Percentiles rank a stretch among this genome's conserved stretches.
These are phyloP conservation scores for Pyrus betulifolia DNA, from an alignment of 306 rosid species.

Conservation along the genomic window DNA sequence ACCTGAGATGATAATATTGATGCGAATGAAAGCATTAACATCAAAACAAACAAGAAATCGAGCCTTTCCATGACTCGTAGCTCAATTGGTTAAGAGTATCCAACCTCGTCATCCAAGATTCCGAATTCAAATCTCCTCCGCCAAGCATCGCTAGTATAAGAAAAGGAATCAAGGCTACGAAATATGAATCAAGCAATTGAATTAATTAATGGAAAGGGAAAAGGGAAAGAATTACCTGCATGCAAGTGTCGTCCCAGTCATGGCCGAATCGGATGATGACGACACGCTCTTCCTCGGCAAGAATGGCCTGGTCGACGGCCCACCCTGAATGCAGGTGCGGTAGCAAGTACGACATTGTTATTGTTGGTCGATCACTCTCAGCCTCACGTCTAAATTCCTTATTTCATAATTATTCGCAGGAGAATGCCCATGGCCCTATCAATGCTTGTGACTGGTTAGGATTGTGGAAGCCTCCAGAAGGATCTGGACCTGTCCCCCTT, in stretches of 20 bases:
- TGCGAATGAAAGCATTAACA: too few species aligned
- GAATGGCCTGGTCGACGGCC: slow-evolving; percentile 89
- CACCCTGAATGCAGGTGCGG: slow-evolving; percentile 88
- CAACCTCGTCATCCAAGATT: too few species aligned
- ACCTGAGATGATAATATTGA: background rate
- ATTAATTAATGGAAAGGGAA: background rate
- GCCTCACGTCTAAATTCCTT: background rate
- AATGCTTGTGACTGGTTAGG: background rate
- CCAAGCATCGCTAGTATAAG: too few species aligned
- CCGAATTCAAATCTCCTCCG: too few species aligned
- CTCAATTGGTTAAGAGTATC: too few species aligned
- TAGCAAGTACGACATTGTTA: slow-evolving; percentile 65
- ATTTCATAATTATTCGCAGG: background rate
- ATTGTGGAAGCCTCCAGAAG: slow-evolving; percentile 2
- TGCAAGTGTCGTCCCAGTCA: slow-evolving; percentile 76
- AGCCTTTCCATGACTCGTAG: too few species aligned
- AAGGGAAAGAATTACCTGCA: slow-evolving; percentile 44
- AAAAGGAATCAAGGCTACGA: too few species aligned
- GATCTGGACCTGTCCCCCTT: background rate
- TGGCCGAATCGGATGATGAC: slow-evolving; percentile 70
- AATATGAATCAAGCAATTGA: background rate
- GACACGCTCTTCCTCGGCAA: slow-evolving; percentile 79
- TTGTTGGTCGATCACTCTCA: background rate
- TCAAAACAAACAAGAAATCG: background rate
- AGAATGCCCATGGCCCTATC: background rate